These are phyloP conservation scores for Rubia peregrina DNA, from an alignment of 305 asterid species.

Conservation along the genomic window DNA sequence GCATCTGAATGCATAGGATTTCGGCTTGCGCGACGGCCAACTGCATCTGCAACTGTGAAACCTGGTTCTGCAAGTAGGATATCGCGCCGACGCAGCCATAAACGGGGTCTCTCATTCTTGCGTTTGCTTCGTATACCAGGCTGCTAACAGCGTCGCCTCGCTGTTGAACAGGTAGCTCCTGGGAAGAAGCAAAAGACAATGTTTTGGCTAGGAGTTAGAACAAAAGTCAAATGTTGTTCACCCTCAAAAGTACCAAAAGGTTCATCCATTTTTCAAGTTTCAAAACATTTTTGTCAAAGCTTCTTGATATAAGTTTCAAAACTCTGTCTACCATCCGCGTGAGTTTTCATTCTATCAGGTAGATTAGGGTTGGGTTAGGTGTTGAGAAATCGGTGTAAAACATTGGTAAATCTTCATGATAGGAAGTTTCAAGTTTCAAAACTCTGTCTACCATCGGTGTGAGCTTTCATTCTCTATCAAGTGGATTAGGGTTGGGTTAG, in stretches of 20 bases:
- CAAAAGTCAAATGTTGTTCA: not conserved
- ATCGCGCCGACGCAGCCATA: conserved; percentile 89
- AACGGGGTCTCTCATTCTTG: conserved; percentile 69
- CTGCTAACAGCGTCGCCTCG: conserved; percentile 79
- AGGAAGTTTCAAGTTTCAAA: no score
- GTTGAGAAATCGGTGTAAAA: no score
- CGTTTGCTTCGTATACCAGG: conserved; percentile 80
- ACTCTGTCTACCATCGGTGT: no score
- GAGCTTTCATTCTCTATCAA: no score
- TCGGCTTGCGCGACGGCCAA: conserved; percentile 40
- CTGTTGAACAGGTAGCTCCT: conserved; percentile 73
- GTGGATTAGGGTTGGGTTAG: not conserved
- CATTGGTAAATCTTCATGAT: no score
- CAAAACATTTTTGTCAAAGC: not conserved
- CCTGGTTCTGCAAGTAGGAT: conserved; percentile 63
- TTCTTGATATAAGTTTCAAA: no score
- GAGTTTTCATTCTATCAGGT: no score
- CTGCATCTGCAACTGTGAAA: conserved; percentile 52
- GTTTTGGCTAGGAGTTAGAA: not conserved
- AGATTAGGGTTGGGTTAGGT: no score
- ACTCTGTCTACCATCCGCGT: no score
- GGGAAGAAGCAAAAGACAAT: not conserved
- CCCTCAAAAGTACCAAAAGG: no score
- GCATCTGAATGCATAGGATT: conserved; percentile 54
- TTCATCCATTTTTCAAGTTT: not conserved